Percentiles rank a stretch among this genome's conserved stretches.
phyloP scores from a whole-genome alignment of 2,329 filamentous ascomycete species.

The Thelonectria blattea region DNA sequence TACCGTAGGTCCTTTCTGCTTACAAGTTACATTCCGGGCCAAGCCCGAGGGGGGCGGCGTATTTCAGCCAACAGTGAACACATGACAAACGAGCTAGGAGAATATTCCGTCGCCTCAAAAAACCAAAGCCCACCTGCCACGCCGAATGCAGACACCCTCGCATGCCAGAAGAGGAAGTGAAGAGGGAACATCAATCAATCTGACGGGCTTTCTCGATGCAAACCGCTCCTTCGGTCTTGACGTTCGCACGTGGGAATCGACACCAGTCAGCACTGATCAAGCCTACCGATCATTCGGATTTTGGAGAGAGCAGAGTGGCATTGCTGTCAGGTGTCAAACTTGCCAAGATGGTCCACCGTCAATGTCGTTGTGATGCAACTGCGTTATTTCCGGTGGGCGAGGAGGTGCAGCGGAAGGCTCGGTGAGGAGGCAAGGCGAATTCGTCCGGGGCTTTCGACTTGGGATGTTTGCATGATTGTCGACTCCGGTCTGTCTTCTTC shows the following conservation, averaged over 20 bases:
- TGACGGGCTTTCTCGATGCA: not conserved
- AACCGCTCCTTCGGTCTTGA: not conserved
- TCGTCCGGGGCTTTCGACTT: not conserved
- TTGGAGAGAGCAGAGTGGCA: not conserved
- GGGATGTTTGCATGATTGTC: not conserved
- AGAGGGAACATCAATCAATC: conserved; percentile 3
- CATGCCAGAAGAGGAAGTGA: conserved; percentile 7
- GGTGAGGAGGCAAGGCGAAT: not conserved
- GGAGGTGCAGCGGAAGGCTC: not conserved
- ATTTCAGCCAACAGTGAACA: not conserved
- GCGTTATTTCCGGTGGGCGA: conserved; percentile 8
- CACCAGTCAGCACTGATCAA: conserved; percentile 4
- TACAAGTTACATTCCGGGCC: not conserved
- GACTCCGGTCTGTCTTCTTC: not conserved
- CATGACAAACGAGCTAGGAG: not conserved
- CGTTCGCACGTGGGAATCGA: conserved; percentile 5
- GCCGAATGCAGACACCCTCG: not conserved
- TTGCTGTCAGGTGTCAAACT: not conserved
- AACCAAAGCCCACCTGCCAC: conserved; percentile 1
- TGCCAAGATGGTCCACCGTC: not conserved
- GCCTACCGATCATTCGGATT: conserved; percentile 1
- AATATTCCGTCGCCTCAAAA: not conserved
- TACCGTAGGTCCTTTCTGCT: not conserved
- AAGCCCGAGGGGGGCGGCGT: not conserved
- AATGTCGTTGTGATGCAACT: conserved; percentile 1